Percentiles rank a stretch among this genome's conserved stretches.
These are phyloP conservation scores for Hondaea fermentalgiana DNA, from an alignment of 108 stramenopile genomes.

Conservation along the genomic window DNA sequence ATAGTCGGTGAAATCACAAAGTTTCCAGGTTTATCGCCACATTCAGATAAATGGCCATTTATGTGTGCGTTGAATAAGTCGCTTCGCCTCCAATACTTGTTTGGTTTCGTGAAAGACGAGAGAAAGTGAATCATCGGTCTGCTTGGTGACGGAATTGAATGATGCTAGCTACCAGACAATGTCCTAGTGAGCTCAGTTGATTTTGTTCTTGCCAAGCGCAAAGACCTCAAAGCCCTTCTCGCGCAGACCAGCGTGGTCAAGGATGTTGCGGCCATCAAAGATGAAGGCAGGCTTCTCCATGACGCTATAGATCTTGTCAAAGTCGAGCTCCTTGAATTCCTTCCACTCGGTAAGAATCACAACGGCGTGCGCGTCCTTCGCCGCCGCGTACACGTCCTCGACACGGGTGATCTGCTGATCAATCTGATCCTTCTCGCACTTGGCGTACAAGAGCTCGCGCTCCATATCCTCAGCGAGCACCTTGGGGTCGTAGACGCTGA, in stretches of 20 bases:
- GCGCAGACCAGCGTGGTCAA: slow-evolving; percentile 76
- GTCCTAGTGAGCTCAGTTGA: neutral
- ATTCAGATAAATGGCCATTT: too few species aligned
- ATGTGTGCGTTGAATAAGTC: too few species aligned
- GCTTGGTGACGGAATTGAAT: too few species aligned
- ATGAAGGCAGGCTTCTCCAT: slow-evolving; percentile 73
- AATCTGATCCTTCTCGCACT: slow-evolving; percentile 65
- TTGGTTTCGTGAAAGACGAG: too few species aligned
- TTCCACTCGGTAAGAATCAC: slow-evolving; percentile 98
- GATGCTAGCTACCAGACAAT: too few species aligned
- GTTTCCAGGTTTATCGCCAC: too few species aligned
- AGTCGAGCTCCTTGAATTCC: slow-evolving; percentile 90
- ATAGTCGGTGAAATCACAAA: too few species aligned
- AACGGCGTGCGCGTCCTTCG: slow-evolving; percentile 88
- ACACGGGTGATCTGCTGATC: slow-evolving; percentile 67
- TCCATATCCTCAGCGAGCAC: slow-evolving; percentile 93
- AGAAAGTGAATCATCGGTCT: too few species aligned
- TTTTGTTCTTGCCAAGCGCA: slow-evolving; percentile 68
- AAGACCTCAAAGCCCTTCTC: slow-evolving; percentile 96
- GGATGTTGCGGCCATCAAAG: slow-evolving; percentile 92
- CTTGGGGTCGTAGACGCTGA: slow-evolving; percentile 95
- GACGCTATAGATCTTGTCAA: neutral
- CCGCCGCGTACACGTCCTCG: slow-evolving; percentile 75
- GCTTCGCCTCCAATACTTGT: too few species aligned
- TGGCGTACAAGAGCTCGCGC: slow-evolving; percentile 91